These are phyloP conservation scores for Annulohypoxylon stygium DNA, from an alignment of 495 filamentous ascomycete genomes.

Conservation along the genomic window DNA sequence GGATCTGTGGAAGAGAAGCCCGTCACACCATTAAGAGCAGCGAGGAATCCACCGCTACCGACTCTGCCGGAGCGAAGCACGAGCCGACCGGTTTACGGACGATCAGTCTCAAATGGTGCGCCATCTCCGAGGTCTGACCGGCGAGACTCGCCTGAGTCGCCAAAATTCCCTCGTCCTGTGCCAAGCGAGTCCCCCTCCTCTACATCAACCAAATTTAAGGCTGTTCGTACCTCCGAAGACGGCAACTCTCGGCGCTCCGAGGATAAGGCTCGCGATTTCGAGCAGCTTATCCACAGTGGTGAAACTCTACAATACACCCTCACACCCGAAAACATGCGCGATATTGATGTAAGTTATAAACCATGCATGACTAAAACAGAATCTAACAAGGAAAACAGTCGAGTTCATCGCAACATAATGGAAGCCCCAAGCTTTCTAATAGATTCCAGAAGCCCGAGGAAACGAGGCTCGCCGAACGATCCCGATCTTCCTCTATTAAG, in stretches of 20 bases:
- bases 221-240: slow-evolving; percentile 65
- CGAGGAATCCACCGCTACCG: slow-evolving; percentile 49
- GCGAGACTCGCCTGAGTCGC: slow-evolving; percentile 46
- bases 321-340: slow-evolving; percentile 88
- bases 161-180: slow-evolving; percentile 35
- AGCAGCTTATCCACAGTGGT: slow-evolving; percentile 88
- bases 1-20: slow-evolving; percentile 52
- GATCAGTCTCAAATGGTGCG: slow-evolving; percentile 30
- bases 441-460: slow-evolving; percentile 61
- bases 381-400: slow-evolving; percentile 55
- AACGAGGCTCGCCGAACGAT: slow-evolving; percentile 50
- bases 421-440: slow-evolving; percentile 54
- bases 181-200: slow-evolving; percentile 54
- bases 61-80: slow-evolving; percentile 58
- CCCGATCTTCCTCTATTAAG: slow-evolving; percentile 59
- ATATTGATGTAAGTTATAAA: slow-evolving; percentile 77
- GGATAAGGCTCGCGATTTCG: slow-evolving; percentile 70
- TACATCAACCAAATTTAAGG: slow-evolving; percentile 60
- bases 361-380: background rate
- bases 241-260: slow-evolving; percentile 57
- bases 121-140: slow-evolving; percentile 28
- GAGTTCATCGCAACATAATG: slow-evolving; percentile 48
- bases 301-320: slow-evolving; percentile 95
- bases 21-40: slow-evolving; percentile 39
- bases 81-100: slow-evolving; percentile 48